A percentile compares a stretch with the other conserved stretches of the same genome.
Conservation (phyloP, 108 stramenopile species). For the Chaetoceros muelleri region DNA sequence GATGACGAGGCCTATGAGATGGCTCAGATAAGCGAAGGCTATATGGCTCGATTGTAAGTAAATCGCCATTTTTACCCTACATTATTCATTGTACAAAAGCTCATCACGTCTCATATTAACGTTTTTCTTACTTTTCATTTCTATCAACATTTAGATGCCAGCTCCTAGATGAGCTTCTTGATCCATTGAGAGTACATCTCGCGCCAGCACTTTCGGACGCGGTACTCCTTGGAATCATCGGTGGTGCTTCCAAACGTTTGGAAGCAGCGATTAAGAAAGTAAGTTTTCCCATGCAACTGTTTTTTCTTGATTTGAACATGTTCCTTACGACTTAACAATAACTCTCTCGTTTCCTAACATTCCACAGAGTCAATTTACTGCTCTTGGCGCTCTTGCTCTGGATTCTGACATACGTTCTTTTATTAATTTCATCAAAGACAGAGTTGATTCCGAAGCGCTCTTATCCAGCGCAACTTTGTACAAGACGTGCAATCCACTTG, state of each 20-base stretch:
- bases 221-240: slow-evolving; percentile 50
- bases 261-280: slow-evolving; percentile 68
- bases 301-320: background rate
- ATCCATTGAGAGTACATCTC: slow-evolving; percentile 52
- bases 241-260: slow-evolving; percentile 58
- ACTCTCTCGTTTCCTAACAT: background rate
- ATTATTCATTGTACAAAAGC: background rate
- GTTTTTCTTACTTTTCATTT: slow-evolving; percentile 4
- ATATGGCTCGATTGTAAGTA: slow-evolving; percentile 45
- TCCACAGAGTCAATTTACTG: slow-evolving; percentile 52
- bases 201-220: slow-evolving; percentile 58
- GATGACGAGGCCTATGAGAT: slow-evolving; percentile 71
- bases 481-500: slow-evolving; percentile 53
- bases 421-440: slow-evolving; percentile 57
- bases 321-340: background rate
- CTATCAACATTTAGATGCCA: slow-evolving; percentile 28
- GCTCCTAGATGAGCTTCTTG: slow-evolving; percentile 53
- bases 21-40: slow-evolving; percentile 69
- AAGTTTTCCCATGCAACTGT: slow-evolving; percentile 8
- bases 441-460: slow-evolving; percentile 41
- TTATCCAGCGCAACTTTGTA: slow-evolving; percentile 40
- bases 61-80: background rate
- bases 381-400: slow-evolving; percentile 65
- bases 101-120: background rate
- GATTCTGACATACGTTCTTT: slow-evolving; percentile 78